phyloP scores from a whole-genome alignment of 2,329 filamentous ascomycete species.

The Aureobasidium mangrovei region DNA sequence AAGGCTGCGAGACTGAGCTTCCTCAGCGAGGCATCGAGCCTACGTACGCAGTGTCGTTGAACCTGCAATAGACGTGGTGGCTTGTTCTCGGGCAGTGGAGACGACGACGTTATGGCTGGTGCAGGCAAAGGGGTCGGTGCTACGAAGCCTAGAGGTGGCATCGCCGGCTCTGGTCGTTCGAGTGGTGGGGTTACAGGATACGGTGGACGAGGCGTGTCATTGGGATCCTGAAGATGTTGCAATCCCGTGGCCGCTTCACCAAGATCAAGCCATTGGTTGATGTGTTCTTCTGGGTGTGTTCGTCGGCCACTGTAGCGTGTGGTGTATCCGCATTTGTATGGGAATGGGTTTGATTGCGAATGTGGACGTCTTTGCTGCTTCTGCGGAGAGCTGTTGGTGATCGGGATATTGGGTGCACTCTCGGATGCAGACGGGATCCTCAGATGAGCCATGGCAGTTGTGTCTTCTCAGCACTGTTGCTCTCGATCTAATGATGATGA shows the following conservation, averaged over 20 bases:
- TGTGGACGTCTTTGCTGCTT: neutral
- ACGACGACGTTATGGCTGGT: neutral
- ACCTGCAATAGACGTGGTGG: neutral
- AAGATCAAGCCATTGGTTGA: neutral
- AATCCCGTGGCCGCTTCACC: neutral
- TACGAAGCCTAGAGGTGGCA: neutral
- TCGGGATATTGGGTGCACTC: slow-evolving; percentile 1
- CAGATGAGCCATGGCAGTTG: neutral
- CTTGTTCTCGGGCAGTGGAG: neutral
- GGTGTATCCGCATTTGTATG: neutral
- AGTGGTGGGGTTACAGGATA: slow-evolving; percentile 6
- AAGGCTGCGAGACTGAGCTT: neutral
- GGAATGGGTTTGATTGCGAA: neutral
- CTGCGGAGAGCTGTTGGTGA: neutral
- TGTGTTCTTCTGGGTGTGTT: neutral
- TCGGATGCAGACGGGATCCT: neutral
- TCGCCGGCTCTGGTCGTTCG: neutral
- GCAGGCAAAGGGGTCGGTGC: neutral
- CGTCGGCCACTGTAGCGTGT: neutral
- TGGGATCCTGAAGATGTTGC: neutral
- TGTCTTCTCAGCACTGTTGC: neutral
- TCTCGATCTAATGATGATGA: neutral
- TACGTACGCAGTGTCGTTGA: neutral
- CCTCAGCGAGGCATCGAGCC: neutral
- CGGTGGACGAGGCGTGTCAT: neutral